These are phyloP conservation scores for Colletotrichum sp. DNA, from an alignment of 2,329 filamentous ascomycete genomes.

Conservation along the genomic window DNA sequence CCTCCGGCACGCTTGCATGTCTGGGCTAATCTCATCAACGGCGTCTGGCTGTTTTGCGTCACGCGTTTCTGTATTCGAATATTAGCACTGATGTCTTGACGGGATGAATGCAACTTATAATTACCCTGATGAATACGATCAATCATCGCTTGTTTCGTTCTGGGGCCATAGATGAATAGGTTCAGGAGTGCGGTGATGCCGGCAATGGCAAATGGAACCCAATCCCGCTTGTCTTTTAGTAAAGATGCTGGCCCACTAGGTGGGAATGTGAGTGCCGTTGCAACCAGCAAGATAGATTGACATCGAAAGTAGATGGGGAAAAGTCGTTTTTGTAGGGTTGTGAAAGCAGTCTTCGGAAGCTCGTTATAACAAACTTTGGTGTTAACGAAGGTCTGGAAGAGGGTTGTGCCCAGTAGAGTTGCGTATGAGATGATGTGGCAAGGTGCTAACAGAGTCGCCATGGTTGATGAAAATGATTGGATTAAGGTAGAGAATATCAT, in stretches of 20 bases:
- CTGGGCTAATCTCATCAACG: slow-evolving; percentile 19
- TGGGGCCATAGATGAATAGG: slow-evolving; percentile 39
- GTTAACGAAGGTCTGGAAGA: slow-evolving; percentile 44
- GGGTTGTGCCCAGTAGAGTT: slow-evolving; percentile 40
- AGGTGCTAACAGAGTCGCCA: slow-evolving; percentile 30
- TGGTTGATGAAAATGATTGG: neutral
- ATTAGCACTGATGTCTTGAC: neutral
- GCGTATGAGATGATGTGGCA: slow-evolving; percentile 44
- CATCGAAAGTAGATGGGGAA: slow-evolving; percentile 46
- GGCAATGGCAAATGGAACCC: slow-evolving; percentile 38
- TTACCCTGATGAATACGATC: slow-evolving; percentile 35
- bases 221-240: slow-evolving; percentile 30
- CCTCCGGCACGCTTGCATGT: slow-evolving; percentile 32
- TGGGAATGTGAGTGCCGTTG: slow-evolving; percentile 38
- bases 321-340: slow-evolving; percentile 41
- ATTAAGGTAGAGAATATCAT: neutral
- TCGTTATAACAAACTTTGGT: slow-evolving; percentile 39
- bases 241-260: slow-evolving; percentile 34
- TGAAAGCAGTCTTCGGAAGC: slow-evolving; percentile 40
- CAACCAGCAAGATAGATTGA: slow-evolving; percentile 38
- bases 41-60: slow-evolving; percentile 18
- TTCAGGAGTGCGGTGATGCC: slow-evolving; percentile 36
- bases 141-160: slow-evolving; percentile 35
- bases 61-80: slow-evolving; percentile 18
- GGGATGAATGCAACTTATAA: accelerated